These are phyloP conservation scores for Mycena belliarum DNA, from an alignment of 768 basidiomycete genomes.

Conservation along the genomic window DNA sequence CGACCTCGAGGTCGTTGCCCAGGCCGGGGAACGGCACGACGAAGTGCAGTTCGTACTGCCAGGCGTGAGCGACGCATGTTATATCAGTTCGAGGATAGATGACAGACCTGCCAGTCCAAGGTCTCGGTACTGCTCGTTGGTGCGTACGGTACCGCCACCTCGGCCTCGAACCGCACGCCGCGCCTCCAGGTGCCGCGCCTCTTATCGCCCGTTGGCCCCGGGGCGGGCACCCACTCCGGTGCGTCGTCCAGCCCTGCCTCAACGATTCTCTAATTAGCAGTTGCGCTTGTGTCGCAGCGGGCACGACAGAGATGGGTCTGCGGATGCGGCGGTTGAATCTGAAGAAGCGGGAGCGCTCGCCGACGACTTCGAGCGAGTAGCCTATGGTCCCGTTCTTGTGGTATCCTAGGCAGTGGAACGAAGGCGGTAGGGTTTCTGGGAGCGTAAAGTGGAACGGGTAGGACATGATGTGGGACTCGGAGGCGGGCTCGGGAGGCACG, in stretches of 20 bases:
- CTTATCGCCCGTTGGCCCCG: too few species aligned
- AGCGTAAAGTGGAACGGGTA: constrained; percentile 10
- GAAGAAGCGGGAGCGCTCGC: constrained; percentile 9
- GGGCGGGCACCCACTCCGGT: neutral
- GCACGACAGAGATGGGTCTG: constrained; percentile 1
- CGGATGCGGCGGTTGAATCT: constrained; percentile 6
- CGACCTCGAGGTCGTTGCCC: constrained; percentile 2
- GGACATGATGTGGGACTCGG: neutral
- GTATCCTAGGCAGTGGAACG: constrained; percentile 3
- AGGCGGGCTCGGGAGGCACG: neutral
- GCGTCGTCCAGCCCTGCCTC: constrained; percentile 9
- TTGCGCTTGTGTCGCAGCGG: constrained; percentile 1
- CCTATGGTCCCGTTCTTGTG: neutral
- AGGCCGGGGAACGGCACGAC: constrained; percentile 6
- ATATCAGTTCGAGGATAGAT: neutral
- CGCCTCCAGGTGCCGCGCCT: constrained; percentile 1
- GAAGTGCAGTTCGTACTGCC: constrained; percentile 3
- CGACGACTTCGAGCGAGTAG: constrained; percentile 14
- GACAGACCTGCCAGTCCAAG: neutral
- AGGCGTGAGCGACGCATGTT: too few species aligned
- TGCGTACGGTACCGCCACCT: neutral
- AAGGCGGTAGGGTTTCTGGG: neutral
- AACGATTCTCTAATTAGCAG: neutral
- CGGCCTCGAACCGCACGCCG: neutral
- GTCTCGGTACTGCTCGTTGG: neutral